These are phyloP conservation scores for Hypoxylon intermedium DNA, from an alignment of 495 filamentous ascomycete species.

Conservation along the genomic window DNA sequence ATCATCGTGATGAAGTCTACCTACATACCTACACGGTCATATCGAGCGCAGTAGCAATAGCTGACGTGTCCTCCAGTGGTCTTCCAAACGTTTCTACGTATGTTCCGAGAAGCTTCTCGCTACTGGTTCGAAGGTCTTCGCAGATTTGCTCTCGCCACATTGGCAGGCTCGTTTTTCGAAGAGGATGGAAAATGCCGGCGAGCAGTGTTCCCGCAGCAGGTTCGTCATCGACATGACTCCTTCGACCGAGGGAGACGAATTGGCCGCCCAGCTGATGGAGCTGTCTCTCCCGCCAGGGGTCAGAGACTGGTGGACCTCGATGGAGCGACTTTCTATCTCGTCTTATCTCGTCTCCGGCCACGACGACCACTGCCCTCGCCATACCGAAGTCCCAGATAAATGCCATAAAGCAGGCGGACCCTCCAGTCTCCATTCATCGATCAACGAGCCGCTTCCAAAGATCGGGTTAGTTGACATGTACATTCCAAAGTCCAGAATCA, in stretches of 20 bases:
- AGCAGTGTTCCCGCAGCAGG: slow-evolving; percentile 1
- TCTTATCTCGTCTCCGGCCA: slow-evolving; percentile 36
- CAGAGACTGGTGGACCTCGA: slow-evolving; percentile 56
- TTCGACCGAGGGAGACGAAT: slow-evolving; percentile 63
- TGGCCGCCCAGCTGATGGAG: slow-evolving; percentile 62
- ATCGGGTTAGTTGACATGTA: slow-evolving; percentile 18
- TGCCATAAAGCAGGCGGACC: slow-evolving; percentile 6
- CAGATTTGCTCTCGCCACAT: slow-evolving; percentile 54
- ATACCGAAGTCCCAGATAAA: slow-evolving; percentile 12
- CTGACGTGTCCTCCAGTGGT: slow-evolving; percentile 34
- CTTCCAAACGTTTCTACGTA: slow-evolving; percentile 48
- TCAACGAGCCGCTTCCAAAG: not conserved
- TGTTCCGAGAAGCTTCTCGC: slow-evolving; percentile 55
- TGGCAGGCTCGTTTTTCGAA: slow-evolving; percentile 39
- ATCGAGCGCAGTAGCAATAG: too few relatives aligned
- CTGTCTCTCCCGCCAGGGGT: slow-evolving; percentile 64
- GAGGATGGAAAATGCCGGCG: slow-evolving; percentile 4
- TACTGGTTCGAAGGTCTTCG: slow-evolving; percentile 59
- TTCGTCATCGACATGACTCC: slow-evolving; percentile 70
- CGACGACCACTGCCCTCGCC: slow-evolving; percentile 36
- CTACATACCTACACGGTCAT: too few relatives aligned
- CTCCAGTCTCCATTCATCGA: too few relatives aligned
- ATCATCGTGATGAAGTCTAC: too few relatives aligned
- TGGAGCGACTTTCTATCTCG: slow-evolving; percentile 31
- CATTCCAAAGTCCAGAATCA: slow-evolving; percentile 34